Base-by-base conservation (phyloP, 169 alveolate genomes). In the Plasmodium berghei region DNA sequence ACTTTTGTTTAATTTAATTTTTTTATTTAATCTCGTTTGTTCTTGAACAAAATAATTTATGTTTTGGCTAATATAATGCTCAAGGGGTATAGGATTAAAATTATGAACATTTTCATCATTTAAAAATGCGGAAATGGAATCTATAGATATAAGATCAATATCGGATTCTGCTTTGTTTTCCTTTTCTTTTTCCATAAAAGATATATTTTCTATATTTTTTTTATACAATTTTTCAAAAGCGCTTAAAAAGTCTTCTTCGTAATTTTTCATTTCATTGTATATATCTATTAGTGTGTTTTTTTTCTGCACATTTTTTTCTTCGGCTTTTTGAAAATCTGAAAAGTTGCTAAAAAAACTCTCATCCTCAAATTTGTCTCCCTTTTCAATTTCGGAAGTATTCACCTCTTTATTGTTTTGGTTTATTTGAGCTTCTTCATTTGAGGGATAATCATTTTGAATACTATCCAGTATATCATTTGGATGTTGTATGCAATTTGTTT, bases 261-360 rank as follows among this genome's bases (percentile, higher is more conserved):
- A 71, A 48, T 34, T 69, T 71, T 71, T 86, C 42, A 86, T 71
- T 22, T 86, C 91, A 54, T 71, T 86, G 55, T 86, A 86, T 86
- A 72, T 34, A 54, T 70, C 64, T 59, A 34, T 62, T 22, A 71
- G 67, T 16, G 72, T 10, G 5, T n/a, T 61, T 52, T 34, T 59
- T 12, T 40, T 1, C 54, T 58, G 61, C 4, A 52, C 52, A 5
- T 42, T 14, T n/a, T 69, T 46, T 52, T 83, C 90, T 28, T 71
- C 70, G 12, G 91, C 86, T 52, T 86, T 86, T 54, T 86, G 73
- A 86, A 86, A 64, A 70, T 86, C 70, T 18, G 75, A 58, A 71
- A 72, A 71, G 40, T 62, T 52, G 46, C 59, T 72, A 73, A 73
- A 73, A 52, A 86, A 86, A 72, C 24, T 42, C 20, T 20, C 62